Percentiles rank a stretch among this genome's conserved stretches.
Conservation (phyloP, 2,329 filamentous ascomycete species). For the Sclerotinia borealis region DNA sequence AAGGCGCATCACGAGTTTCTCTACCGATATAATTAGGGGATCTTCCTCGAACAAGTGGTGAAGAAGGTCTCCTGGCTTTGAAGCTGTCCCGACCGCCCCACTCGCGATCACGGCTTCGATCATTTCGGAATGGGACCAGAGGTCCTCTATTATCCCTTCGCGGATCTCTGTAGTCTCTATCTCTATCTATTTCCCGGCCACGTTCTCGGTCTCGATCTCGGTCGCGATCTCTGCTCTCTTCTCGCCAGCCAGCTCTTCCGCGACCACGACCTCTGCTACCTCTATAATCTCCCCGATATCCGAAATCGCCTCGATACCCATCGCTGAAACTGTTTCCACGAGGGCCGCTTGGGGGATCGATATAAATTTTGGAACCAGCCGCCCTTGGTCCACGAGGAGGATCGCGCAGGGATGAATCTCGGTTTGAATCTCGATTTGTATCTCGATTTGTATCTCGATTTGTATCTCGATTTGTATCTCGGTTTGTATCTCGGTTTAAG, state of each 20-base stretch:
- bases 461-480: slow-evolving; percentile 50
- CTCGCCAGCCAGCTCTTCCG: slow-evolving; percentile 35
- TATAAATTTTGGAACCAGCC: slow-evolving; percentile 44
- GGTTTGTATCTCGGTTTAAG: slow-evolving; percentile 25
- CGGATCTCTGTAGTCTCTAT: slow-evolving; percentile 44
- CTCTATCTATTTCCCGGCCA: slow-evolving; percentile 42
- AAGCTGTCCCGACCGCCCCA: slow-evolving; percentile 34
- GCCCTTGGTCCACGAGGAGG: slow-evolving; percentile 79
- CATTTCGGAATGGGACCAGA: slow-evolving; percentile 7
- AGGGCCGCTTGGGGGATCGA: slow-evolving; percentile 58
- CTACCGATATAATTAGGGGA: slow-evolving; percentile 60
- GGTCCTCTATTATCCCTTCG: slow-evolving; percentile 9
- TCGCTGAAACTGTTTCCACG: slow-evolving; percentile 60
- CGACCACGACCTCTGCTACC: slow-evolving; percentile 45
- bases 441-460: slow-evolving; percentile 39
- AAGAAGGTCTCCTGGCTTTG: slow-evolving; percentile 55
- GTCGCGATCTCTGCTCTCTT: slow-evolving; percentile 55
- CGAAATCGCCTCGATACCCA: slow-evolving; percentile 53
- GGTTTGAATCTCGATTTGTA: slow-evolving; percentile 27
- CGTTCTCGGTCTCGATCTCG: slow-evolving; percentile 55
- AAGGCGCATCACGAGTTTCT: slow-evolving; percentile 45
- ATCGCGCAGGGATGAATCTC: slow-evolving; percentile 50
- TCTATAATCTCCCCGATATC: slow-evolving; percentile 48
- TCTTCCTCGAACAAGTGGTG: slow-evolving; percentile 52
- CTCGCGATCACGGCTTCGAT: slow-evolving; percentile 19